Conservation (phyloP, 2,329 filamentous ascomycete species). For the Incumbomyces lentus region DNA sequence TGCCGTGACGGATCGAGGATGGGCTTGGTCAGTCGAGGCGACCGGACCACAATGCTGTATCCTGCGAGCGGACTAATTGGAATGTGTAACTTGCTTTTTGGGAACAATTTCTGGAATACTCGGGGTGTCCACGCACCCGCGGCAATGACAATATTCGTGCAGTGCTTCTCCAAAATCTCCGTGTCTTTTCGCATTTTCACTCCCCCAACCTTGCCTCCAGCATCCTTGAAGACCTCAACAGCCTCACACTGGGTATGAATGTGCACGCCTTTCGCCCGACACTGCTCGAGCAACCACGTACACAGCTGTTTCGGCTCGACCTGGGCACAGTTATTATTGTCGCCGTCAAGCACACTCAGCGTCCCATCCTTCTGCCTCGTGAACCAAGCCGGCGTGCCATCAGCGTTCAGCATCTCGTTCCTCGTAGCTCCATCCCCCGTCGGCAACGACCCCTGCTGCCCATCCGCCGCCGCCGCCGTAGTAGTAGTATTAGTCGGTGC, state of each 20-base stretch:
- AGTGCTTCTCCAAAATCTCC: constrained; percentile 3
- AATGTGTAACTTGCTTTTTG: constrained; percentile 40
- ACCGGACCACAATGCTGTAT: constrained; percentile 59
- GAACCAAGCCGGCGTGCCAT: constrained; percentile 48
- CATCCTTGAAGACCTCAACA: constrained; percentile 42
- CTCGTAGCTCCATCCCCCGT: constrained; percentile 11
- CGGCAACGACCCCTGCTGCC: not conserved
- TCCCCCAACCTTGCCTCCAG: constrained; percentile 32
- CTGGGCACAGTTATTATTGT: constrained; percentile 52
- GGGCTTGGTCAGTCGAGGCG: constrained; percentile 37
- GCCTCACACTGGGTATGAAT: constrained; percentile 56
- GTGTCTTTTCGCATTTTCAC: constrained; percentile 25
- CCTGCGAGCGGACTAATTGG: constrained; percentile 56
- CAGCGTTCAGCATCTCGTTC: constrained; percentile 23
- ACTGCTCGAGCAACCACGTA: constrained; percentile 51
- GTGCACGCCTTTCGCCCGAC: constrained; percentile 50
- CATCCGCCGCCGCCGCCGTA: not conserved
- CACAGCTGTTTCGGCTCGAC: constrained; percentile 59
- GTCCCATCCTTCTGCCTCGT: constrained; percentile 43
- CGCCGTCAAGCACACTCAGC: constrained; percentile 49
- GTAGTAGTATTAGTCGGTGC: constrained; percentile 28
- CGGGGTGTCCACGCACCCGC: constrained; percentile 61
- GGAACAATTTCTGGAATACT: constrained; percentile 58
- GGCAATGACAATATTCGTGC: constrained; percentile 49
- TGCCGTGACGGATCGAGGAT: constrained; percentile 10